These are phyloP conservation scores for Colletotrichum lentis DNA, from an alignment of 2,329 filamentous ascomycete species.

Conservation along the genomic window DNA sequence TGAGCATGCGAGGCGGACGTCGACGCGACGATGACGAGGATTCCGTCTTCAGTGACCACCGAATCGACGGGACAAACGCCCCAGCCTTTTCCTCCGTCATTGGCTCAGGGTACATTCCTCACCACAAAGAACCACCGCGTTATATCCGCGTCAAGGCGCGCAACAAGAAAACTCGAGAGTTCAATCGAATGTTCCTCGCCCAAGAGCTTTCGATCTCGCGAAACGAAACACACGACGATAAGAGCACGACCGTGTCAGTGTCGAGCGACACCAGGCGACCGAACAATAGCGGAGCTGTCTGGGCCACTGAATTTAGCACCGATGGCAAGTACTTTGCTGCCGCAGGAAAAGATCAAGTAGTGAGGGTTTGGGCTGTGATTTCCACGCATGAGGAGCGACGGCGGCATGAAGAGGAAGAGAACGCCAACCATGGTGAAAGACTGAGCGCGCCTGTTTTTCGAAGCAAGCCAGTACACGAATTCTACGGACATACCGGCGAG, in stretches of 20 bases:
- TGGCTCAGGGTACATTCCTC: constrained; percentile 78
- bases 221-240: constrained; percentile 13
- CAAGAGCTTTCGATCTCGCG: constrained; percentile 73
- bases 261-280: constrained; percentile 42
- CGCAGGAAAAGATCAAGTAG: constrained; percentile 86
- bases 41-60: constrained; percentile 72
- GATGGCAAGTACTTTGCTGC: constrained; percentile 91
- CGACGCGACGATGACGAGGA: constrained; percentile 76
- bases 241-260: constrained; percentile 51
- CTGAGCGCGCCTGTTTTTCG: constrained; percentile 92
- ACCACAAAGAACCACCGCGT: constrained; percentile 85
- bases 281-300: constrained; percentile 71
- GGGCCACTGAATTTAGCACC: constrained; percentile 91
- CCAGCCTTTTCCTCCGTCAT: constrained; percentile 81
- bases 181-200: constrained; percentile 87
- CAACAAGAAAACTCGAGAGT: constrained; percentile 82
- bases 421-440: constrained; percentile 59
- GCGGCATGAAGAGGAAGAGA: constrained; percentile 75
- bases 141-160: constrained; percentile 87
- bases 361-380: constrained; percentile 90
- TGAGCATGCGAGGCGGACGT: constrained; percentile 75
- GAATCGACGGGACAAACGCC: constrained; percentile 83
- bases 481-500: constrained; percentile 82
- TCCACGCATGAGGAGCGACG: constrained; percentile 81
- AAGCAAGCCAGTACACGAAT: constrained; percentile 79